These are phyloP conservation scores for Dioscorea cayenensis DNA, from an alignment of 116 monocot genomes.

Conservation along the genomic window DNA sequence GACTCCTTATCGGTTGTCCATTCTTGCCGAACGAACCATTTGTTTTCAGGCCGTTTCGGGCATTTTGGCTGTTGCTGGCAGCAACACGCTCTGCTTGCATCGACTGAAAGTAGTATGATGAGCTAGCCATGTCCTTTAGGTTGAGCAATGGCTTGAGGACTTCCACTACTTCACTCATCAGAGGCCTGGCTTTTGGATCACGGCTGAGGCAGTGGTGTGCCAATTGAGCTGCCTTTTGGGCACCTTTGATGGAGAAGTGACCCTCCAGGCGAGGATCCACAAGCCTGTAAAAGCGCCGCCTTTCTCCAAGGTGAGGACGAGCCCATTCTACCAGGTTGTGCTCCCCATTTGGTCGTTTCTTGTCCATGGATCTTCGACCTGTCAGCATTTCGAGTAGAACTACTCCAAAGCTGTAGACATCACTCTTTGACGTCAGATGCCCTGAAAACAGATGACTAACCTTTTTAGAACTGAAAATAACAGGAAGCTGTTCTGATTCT, in stretches of 20 bases:
- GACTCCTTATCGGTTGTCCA: constrained; percentile 20
- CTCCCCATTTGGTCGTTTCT: constrained; percentile 33
- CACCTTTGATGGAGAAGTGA: constrained; percentile 43
- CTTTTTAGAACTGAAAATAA: background rate
- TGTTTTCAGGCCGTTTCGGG: constrained; percentile 16
- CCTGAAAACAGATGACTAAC: constrained; percentile 8
- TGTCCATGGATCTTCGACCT: constrained; percentile 45
- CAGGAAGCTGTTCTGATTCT: too few relatives aligned
- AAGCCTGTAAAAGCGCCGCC: constrained; percentile 23
- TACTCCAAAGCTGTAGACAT: constrained; percentile 50
- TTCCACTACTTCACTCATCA: constrained; percentile 46
- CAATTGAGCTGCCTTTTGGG: constrained; percentile 22
- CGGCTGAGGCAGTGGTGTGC: constrained; percentile 35
- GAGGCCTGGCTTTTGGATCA: constrained; percentile 40
- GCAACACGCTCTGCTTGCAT: constrained; percentile 23
- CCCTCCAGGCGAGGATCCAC: constrained; percentile 39
- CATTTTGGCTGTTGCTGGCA: constrained; percentile 3
- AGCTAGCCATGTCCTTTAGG: constrained; percentile 38
- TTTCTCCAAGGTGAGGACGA: constrained; percentile 21
- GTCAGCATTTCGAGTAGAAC: constrained; percentile 43
- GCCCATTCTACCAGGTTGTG: constrained; percentile 56
- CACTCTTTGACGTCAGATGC: constrained; percentile 45
- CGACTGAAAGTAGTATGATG: constrained; percentile 27
- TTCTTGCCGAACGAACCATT: constrained; percentile 16
- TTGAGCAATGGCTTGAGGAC: constrained; percentile 25